These are phyloP conservation scores for Triadica sebifera DNA, from an alignment of 345 rosid genomes.

Conservation along the genomic window DNA sequence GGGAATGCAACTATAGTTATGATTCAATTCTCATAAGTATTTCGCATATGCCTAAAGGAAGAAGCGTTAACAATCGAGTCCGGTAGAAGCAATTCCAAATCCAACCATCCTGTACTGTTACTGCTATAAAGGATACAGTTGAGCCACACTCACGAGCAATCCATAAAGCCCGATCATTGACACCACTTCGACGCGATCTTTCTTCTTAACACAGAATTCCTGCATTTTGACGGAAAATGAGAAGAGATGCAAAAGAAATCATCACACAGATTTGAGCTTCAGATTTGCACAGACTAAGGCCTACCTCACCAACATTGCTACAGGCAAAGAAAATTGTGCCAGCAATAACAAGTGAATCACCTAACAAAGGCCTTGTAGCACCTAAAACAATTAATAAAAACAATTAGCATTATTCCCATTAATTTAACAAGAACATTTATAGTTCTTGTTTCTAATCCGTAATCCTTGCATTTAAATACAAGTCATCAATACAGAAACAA, in stretches of 20 bases:
- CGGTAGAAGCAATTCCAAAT: neutral
- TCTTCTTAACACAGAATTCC: slow-evolving; percentile 61
- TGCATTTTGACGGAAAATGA: slow-evolving; percentile 23
- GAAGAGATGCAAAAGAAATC: neutral
- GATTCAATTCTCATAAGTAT: too few species aligned
- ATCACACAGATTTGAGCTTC: neutral
- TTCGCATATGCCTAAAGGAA: neutral
- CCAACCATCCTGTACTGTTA: neutral
- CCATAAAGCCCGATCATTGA: slow-evolving; percentile 51
- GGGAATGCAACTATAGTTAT: slow-evolving; percentile 8
- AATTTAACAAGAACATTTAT: neutral
- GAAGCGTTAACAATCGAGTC: too few species aligned
- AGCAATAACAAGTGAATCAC: slow-evolving; percentile 46
- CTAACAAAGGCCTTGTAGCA: slow-evolving; percentile 44
- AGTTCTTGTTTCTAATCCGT: neutral
- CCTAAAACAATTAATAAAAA: slow-evolving; percentile 25
- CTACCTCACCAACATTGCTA: slow-evolving; percentile 61
- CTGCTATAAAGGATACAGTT: slow-evolving; percentile 44
- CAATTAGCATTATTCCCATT: too few species aligned
- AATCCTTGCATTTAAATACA: too few species aligned
- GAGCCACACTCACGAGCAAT: slow-evolving; percentile 38
- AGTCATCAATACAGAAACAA: too few species aligned
- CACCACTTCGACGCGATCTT: slow-evolving; percentile 51
- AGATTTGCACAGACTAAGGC: slow-evolving; percentile 11
- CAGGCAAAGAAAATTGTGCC: slow-evolving; percentile 50